Percentiles rank a stretch among this genome's conserved stretches.
Conservation (phyloP, 306 rosid genomes). For the Styphnolobium japonicum region DNA sequence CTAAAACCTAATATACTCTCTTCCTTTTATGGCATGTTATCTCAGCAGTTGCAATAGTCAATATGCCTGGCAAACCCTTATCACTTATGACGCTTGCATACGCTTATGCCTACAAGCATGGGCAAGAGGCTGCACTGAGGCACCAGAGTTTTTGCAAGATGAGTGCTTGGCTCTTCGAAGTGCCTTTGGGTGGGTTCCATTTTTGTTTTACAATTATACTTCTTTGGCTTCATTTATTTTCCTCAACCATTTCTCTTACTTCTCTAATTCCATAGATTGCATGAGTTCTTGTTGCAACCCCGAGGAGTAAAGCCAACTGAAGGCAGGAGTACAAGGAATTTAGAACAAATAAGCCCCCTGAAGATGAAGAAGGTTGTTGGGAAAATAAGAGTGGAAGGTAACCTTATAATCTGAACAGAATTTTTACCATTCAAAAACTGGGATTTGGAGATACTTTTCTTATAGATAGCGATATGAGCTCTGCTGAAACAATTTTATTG, state of each 20-base stretch:
- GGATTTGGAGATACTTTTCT: background rate
- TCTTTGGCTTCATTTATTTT: slow-evolving; percentile 1
- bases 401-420: background rate
- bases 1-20: background rate
- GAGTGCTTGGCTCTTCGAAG: slow-evolving; percentile 79
- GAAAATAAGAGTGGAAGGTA: slow-evolving; percentile 95
- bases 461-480: background rate
- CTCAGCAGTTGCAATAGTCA: slow-evolving; percentile 68
- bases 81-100: slow-evolving; percentile 91
- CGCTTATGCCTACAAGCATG: slow-evolving; percentile 93
- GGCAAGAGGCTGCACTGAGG: slow-evolving; percentile 89
- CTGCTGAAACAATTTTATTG: background rate
- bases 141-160: slow-evolving; percentile 79
- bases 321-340: slow-evolving; percentile 46
- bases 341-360: slow-evolving; percentile 56
- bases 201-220: background rate
- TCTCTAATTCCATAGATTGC: slow-evolving; percentile 46
- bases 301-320: slow-evolving; percentile 58
- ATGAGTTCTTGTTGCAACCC: slow-evolving; percentile 80
- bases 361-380: slow-evolving; percentile 77
- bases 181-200: slow-evolving; percentile 82
- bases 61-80: slow-evolving; percentile 87
- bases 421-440: background rate
- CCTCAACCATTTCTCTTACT: slow-evolving; percentile 15
- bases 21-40: slow-evolving; percentile 21